Conservation (phyloP, 2,329 filamentous ascomycete species). For the Cladophialophora yegresii region DNA sequence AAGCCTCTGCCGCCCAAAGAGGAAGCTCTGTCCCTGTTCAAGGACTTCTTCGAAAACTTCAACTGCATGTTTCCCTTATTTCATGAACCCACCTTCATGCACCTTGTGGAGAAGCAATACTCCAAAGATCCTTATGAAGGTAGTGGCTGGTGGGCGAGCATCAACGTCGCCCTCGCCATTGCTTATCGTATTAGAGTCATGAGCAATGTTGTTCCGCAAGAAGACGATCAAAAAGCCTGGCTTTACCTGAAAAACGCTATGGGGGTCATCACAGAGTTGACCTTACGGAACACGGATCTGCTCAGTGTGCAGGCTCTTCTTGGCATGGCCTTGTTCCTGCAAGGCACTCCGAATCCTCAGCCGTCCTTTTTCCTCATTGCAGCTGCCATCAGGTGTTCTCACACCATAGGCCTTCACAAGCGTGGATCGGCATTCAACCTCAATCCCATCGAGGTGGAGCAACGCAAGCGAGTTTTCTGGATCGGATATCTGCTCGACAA, state of each 20-base stretch:
- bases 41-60: slow-evolving; percentile 97
- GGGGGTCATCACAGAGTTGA: slow-evolving; percentile 86
- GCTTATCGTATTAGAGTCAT: slow-evolving; percentile 89
- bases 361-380: slow-evolving; percentile 89
- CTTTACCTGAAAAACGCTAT: slow-evolving; percentile 95
- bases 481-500: slow-evolving; percentile 74
- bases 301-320: slow-evolving; percentile 91
- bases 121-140: slow-evolving; percentile 89
- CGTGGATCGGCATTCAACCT: slow-evolving; percentile 89
- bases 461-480: slow-evolving; percentile 77
- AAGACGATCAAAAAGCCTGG: slow-evolving; percentile 95
- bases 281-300: slow-evolving; percentile 93
- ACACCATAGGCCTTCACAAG: slow-evolving; percentile 95
- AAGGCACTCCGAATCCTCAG: slow-evolving; percentile 95
- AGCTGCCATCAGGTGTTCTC: slow-evolving; percentile 83
- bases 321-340: slow-evolving; percentile 90
- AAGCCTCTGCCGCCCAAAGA: slow-evolving; percentile 78
- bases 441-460: slow-evolving; percentile 90
- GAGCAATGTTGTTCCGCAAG: slow-evolving; percentile 86
- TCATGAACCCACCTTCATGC: slow-evolving; percentile 98
- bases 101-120: slow-evolving; percentile 91
- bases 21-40: slow-evolving; percentile 84
- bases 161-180: slow-evolving; percentile 93
- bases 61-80: slow-evolving; percentile 98
- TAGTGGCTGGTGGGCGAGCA: slow-evolving; percentile 96